These are phyloP conservation scores for Orychophragmus violaceus DNA, from an alignment of 345 rosid genomes.

Conservation along the genomic window DNA sequence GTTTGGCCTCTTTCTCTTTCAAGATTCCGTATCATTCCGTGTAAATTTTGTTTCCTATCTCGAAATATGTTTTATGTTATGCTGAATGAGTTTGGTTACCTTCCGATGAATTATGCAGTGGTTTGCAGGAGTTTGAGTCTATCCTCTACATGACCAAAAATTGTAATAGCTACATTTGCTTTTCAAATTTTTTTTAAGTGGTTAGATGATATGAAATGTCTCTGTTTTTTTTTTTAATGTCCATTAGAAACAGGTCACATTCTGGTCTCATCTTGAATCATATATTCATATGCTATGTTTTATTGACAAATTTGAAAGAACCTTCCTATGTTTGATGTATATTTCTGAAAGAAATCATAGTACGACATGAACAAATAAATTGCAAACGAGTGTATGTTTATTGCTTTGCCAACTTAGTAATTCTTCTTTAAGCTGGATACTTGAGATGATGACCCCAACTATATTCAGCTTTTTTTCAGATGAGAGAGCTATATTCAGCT, in stretches of 20 bases:
- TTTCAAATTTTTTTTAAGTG: neutral
- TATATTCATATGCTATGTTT: neutral
- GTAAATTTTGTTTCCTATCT: conserved; percentile 31
- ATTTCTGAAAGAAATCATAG: too few relatives aligned
- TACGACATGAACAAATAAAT: too few relatives aligned
- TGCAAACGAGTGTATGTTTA: too few relatives aligned
- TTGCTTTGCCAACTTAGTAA: too few relatives aligned
- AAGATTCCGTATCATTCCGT: conserved; percentile 48
- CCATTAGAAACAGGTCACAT: neutral
- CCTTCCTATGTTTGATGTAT: too few relatives aligned
- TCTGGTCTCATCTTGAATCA: neutral
- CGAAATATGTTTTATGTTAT: neutral
- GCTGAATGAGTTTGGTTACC: neutral
- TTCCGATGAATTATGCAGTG: conserved; percentile 44
- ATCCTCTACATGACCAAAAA: neutral
- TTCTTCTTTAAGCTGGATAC: too few relatives aligned
- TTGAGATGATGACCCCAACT: too few relatives aligned
- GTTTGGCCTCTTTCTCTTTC: conserved; percentile 70
- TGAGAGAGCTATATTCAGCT: too few relatives aligned
- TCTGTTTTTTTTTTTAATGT: neutral
- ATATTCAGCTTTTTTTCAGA: too few relatives aligned
- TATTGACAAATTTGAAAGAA: neutral
- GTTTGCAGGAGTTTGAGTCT: conserved; percentile 54
- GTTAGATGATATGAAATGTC: neutral
- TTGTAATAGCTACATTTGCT: neutral